Evolutionary conservation across 495 filamentous ascomycete species (phyloP), one percentile per base, ranked within the genome.

Genomic region (Rostrohypoxylon terebratum): DNA sequence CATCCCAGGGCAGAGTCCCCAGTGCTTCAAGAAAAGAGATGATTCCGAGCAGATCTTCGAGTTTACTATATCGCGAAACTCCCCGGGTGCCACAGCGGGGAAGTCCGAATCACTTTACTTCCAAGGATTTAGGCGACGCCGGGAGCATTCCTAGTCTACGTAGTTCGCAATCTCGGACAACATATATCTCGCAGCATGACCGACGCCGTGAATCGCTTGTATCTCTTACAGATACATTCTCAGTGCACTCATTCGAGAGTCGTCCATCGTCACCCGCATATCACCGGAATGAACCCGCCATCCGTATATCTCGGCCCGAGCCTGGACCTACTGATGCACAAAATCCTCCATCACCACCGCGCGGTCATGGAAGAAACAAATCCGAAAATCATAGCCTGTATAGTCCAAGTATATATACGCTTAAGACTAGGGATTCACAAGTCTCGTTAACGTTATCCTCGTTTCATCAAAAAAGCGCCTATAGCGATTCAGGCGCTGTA

Each of bases 401-500:
- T 38, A 66, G 76, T 10, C 87, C 90, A 4, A 93, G 91, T 66
- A 88, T 94, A 68, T 93, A 93, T 73, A 93, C 91, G 0, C 77
- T 93, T 0, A 84, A 85, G 21, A 89, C 89, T 8, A 87, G 86
- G 16, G 88, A 89, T 21, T 93, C 91, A 0, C 85, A 88, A 45
- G 86, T 85, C 0, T 93, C 91, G 0, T 82, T 94, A 11, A 77
- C 90, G 1, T 81, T 92, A 23, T 87, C 89, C 14, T 83, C 85
- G 38, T 80, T 82, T 13, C 80, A 83, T 11, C 81, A 83, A 11
- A 75, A 79, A 65, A 88, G 87, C 63, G 84, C 84, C 1, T 90
- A 88, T 60, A 85, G 86, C 14, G 83, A 90, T 61, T 83, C 82
- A 1, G 81, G 83, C 47, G 86, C 87, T 0, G 79, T 92, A 14